Base-by-base conservation (phyloP, 306 rosid species). In the Quercus dentata region DNA sequence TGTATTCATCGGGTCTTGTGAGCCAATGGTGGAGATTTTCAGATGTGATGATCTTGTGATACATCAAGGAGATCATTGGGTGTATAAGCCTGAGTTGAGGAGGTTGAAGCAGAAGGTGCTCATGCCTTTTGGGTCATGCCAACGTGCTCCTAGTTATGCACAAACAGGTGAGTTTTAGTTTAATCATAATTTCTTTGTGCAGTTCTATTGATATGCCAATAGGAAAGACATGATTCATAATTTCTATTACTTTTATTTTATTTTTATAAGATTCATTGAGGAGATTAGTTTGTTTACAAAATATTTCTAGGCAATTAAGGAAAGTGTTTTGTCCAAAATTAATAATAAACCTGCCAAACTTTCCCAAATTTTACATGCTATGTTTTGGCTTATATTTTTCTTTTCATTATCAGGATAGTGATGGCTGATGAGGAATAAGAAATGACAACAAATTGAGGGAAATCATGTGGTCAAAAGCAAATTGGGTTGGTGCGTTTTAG, bases 61-160 rank as follows among this genome's bases (percentile, higher is more conserved):
- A 88, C 87, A 83, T 23, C 62, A 33, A 59, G 91, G 82, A 18
- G 80, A 76, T 0, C 81, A 35, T 83, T 82, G 88, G 94, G 78
- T 91, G 19, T 94, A 94, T 44, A 86, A 64, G 75, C 97, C 97
- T 31, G 83, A 90, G 46, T 73, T 88, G 57, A 67, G 62, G 64
- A 90, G 82, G 81, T 86, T 94, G 21, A 90, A 91, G 77, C 94
- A 92, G 21, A 86, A 84, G 78, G 73, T 71, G 0, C 84, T 91
- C 4, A 90, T 92, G 97, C 97, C 97, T 3, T 25, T 35, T 35
- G 41, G 41, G 41, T 35, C 41, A 35, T 35, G 41, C 44, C 41
- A 35, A 35, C 8, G 1, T 85, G 89, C 95, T 23, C 80, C 97
- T 3, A 57, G 27, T 71, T 87, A 80, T 86, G 88, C 91, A 27